Evolutionary conservation across 106 monocot species (phyloP), one percentile per base, ranked within the genome.

Genomic region (Phalaenopsis equestris): DNA sequence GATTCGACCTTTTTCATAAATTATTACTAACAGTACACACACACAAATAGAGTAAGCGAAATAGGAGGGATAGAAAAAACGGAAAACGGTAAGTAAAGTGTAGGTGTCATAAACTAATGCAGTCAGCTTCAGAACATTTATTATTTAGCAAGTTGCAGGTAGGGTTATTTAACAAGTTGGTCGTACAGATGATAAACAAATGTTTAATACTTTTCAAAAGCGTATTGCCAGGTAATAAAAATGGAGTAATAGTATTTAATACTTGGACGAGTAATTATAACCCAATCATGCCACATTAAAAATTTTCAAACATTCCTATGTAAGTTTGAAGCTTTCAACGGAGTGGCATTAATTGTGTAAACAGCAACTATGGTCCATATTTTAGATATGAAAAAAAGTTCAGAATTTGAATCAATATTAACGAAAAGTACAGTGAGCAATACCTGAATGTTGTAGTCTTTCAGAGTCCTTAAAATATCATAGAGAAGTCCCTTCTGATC

Each of bases 401-500:
- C 64, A 64, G 30, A 30, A 30, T 64, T n/a, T 21, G 24, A 21
- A 64, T 1, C 47, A 42, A 21, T 45, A 75, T 2, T 75, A 6
- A 45, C 19, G 42, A 46, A 23, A 75, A 75, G 21, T 47, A 14
- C 8, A 56, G 14, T 46, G 3, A 36, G 9, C 1, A 18, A 15
- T 92, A 94, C 97, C 94, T 92, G 90, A 73, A 92, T 89, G 75
- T 84, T 88, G 79, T 88, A 94, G 79, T 92, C 94, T 84, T 98
- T 98, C 65, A 92, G 76, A 15, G 90, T 94, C 67, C 92, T 92
- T 86, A 98, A 67, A 80, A 98, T 94, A 82, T 98, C 97, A 81
- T 98, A 98, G 41, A 92, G 83, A n/a, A 98, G 90, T 55, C 97
- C 92, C 78, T 94, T 98, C 73, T 98, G 97, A 90, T 94, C 90